phyloP scores from a whole-genome alignment of 108 stramenopile genomes.

The Parietichytrium sp. region DNA sequence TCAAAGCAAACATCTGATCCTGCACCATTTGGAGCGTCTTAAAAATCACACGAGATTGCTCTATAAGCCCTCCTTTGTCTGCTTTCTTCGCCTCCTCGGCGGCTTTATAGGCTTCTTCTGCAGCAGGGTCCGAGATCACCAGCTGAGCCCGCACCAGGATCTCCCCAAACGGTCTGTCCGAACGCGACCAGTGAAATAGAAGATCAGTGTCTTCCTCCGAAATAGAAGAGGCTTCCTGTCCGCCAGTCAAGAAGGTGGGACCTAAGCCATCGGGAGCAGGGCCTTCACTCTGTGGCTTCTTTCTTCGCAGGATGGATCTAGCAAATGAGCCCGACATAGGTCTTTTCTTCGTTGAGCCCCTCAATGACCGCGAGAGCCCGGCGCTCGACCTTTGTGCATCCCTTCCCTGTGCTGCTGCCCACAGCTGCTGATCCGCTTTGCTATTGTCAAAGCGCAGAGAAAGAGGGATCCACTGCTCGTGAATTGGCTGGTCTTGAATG shows the following conservation, averaged over 20 bases:
- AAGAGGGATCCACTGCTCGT: not conserved
- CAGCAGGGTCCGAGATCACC: not conserved
- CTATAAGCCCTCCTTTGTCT: constrained; percentile 19
- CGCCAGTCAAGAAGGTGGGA: not conserved
- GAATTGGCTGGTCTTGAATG: not conserved
- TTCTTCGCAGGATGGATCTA: too few relatives aligned
- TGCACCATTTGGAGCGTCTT: constrained; percentile 32
- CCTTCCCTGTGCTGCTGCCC: not conserved
- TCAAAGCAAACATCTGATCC: not conserved
- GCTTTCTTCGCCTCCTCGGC: constrained; percentile 28
- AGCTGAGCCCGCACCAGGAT: constrained; percentile 20
- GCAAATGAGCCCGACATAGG: too few relatives aligned
- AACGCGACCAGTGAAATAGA: not conserved
- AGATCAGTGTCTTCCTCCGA: not conserved
- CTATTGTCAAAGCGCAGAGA: constrained; percentile 24
- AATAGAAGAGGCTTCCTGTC: not conserved
- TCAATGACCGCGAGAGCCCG: not conserved
- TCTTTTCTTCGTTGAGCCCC: too few relatives aligned
- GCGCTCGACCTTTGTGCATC: not conserved
- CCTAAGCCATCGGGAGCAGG: not conserved
- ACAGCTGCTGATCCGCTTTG: constrained; percentile 26
- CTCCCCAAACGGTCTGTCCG: not conserved
- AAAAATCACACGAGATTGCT: constrained; percentile 17
- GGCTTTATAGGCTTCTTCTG: constrained; percentile 6
- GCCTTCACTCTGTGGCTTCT: not conserved